These are phyloP conservation scores for Knoxdaviesia proteae DNA, from an alignment of 2,329 filamentous ascomycete species.

Conservation along the genomic window DNA sequence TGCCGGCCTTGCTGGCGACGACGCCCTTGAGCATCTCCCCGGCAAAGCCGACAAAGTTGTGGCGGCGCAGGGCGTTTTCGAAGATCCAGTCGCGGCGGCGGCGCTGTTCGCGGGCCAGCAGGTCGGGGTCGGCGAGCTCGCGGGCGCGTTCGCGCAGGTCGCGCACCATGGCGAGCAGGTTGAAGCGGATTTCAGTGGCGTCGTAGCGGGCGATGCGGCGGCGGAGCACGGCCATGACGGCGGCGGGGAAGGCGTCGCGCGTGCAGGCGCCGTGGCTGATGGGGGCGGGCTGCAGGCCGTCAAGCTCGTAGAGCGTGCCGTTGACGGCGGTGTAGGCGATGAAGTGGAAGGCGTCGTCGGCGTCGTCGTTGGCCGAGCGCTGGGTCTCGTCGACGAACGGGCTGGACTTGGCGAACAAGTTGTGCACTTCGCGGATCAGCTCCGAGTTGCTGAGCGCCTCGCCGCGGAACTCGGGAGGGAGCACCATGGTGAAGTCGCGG, in stretches of 20 bases:
- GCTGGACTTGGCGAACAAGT: conserved; percentile 70
- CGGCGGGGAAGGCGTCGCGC: conserved; percentile 50
- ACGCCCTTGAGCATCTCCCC: conserved; percentile 80
- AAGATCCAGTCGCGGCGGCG: conserved; percentile 80
- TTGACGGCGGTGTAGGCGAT: conserved; percentile 78
- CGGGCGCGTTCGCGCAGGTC: conserved; percentile 59
- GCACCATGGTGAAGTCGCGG: conserved; percentile 69
- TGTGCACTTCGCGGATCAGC: conserved; percentile 61
- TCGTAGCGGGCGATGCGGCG: conserved; percentile 71
- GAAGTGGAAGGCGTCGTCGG: conserved; percentile 93
- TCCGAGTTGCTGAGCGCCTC: conserved; percentile 42
- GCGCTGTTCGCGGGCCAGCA: conserved; percentile 56
- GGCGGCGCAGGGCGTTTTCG: conserved; percentile 78
- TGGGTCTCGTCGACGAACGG: conserved; percentile 88
- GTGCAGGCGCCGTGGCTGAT: conserved; percentile 69
- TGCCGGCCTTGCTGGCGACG: conserved; percentile 48
- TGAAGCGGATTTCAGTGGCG: conserved; percentile 77
- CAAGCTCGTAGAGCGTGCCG: conserved; percentile 74
- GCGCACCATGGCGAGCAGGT: conserved; percentile 76
- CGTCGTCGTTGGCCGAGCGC: conserved; percentile 35
- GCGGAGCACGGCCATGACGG: conserved; percentile 73
- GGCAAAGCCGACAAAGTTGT: conserved; percentile 94
- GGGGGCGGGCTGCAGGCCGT: conserved; percentile 80
- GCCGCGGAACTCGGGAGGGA: conserved; percentile 52
- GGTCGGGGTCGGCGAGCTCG: conserved; percentile 65